Evolutionary conservation across 495 filamentous ascomycete genomes (phyloP).

Genomic region (Melanomma pulvis-pyrius): DNA sequence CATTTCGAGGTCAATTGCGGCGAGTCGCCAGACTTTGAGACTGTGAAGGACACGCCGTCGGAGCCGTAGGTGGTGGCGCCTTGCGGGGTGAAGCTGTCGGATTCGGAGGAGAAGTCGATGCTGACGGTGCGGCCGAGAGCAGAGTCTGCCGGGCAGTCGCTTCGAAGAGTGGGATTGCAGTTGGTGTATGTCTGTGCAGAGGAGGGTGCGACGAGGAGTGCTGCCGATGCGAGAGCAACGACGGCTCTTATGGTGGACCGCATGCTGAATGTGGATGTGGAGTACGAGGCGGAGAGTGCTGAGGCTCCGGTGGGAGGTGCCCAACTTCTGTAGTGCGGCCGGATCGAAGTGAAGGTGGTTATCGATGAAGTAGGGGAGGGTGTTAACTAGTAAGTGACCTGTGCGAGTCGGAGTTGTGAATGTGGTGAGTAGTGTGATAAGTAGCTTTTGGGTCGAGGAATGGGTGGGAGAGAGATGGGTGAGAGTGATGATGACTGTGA

Average conservation of each 20-base stretch:
- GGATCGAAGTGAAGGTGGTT: not conserved
- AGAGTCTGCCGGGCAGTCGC: constrained; percentile 71
- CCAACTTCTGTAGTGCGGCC: not conserved
- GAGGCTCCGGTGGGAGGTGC: not conserved
- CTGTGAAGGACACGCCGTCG: constrained; percentile 82
- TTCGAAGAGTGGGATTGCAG: constrained; percentile 70
- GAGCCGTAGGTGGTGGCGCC: constrained; percentile 70
- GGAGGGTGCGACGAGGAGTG: constrained; percentile 34
- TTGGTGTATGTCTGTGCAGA: constrained; percentile 73
- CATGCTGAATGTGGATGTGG: constrained; percentile 31
- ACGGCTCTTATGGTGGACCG: constrained; percentile 23
- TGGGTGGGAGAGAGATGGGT: not conserved
- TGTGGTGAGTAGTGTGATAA: not conserved
- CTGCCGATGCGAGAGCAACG: constrained; percentile 30
- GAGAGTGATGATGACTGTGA: not conserved
- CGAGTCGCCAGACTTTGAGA: constrained; percentile 77
- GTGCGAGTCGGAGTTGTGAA: not conserved
- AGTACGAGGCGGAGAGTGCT: constrained; percentile 5
- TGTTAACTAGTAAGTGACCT: not conserved
- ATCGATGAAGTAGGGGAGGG: not conserved
- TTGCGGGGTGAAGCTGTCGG: constrained; percentile 67
- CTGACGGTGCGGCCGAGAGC: constrained; percentile 78
- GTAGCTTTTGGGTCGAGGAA: not conserved
- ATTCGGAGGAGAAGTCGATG: constrained; percentile 76
- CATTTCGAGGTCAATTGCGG: constrained; percentile 76